phyloP scores from a whole-genome alignment of 179 eudicot genomes.

The Drosera spatulata region DNA sequence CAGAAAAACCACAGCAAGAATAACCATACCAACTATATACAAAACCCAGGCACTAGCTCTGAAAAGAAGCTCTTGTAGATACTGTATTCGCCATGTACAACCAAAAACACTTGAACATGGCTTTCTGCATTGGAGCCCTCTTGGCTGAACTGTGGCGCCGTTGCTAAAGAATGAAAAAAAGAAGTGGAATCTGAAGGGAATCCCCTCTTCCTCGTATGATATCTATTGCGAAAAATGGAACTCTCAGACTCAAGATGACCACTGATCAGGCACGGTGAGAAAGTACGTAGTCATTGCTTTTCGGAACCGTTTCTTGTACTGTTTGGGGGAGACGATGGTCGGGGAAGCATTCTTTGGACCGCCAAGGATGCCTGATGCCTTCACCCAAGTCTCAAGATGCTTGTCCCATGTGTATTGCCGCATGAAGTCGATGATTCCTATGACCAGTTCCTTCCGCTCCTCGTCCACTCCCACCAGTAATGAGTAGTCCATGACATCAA shows the following conservation, averaged over 20 bases:
- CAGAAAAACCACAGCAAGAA: no score
- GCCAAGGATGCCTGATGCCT: slow-evolving; percentile 91
- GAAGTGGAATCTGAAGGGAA: slow-evolving; percentile 11
- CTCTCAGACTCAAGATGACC: slow-evolving; percentile 41
- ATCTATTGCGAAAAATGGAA: background rate
- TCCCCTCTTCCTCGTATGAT: background rate
- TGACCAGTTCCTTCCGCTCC: slow-evolving; percentile 71
- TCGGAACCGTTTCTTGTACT: slow-evolving; percentile 89
- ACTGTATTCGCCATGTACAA: no score
- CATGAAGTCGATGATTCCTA: slow-evolving; percentile 92
- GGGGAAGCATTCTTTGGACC: slow-evolving; percentile 89
- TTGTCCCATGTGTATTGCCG: slow-evolving; percentile 99
- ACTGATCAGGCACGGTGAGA: slow-evolving; percentile 91
- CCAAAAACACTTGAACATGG: no score
- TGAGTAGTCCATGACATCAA: slow-evolving; percentile 94
- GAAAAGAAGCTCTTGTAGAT: no score
- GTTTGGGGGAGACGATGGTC: slow-evolving; percentile 83
- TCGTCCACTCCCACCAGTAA: slow-evolving; percentile 93
- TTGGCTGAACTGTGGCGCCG: no score
- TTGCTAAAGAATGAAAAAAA: no score
- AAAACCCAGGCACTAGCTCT: no score
- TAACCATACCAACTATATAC: no score
- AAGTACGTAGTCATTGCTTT: slow-evolving; percentile 97
- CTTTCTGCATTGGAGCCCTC: no score
- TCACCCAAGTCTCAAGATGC: slow-evolving; percentile 99